Base-by-base conservation (phyloP, 345 rosid species). In the Brassica cretica region DNA sequence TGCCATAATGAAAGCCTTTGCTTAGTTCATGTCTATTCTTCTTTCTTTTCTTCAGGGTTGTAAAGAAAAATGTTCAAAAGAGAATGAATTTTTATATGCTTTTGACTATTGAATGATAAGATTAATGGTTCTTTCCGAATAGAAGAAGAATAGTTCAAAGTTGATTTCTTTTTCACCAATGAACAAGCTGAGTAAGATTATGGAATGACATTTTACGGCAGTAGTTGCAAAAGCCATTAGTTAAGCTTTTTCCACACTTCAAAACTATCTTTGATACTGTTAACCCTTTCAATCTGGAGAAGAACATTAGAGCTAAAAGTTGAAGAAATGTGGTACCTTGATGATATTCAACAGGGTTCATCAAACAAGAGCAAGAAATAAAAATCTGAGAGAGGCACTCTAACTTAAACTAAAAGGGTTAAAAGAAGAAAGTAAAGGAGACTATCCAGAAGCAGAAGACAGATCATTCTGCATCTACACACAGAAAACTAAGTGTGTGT, bases 401-500 rank as follows among this genome's bases (percentile, higher is more conserved):
- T 66, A 66, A 29, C 39, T 19, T 46, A 19, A 72, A 66, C 67
- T 39, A 59, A 67, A 78, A 37, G 1, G 6, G 29, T 16, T 15
- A 68, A 61, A 37, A 9, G 30, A 63, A 33, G 24, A 21, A 21
- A 21, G 24, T 21, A 21, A 21, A 21, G 24, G 24, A 21, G 24
- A 21, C 24, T 21, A 21, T 21, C 76, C 25, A 56, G 63, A 72
- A 66, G 77, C 70, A 66, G 69, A 78, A 59, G 69, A 46, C 61
- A 2, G 70, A 78, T 59, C 41, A 65, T 59, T 78, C 68, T 66
- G 77, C 77, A 72, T 66, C 72, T 78, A 66, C 66, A 66, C 77
- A 78, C 71, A 44, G 53, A 30, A 77, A 56, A 19, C 25, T 10
- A 61, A 21, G 25, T 15, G 60, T 65, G 49, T 71, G 3, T 41